phyloP scores from a whole-genome alignment of 2,329 filamentous ascomycete genomes.

The Fulvia fulva region DNA sequence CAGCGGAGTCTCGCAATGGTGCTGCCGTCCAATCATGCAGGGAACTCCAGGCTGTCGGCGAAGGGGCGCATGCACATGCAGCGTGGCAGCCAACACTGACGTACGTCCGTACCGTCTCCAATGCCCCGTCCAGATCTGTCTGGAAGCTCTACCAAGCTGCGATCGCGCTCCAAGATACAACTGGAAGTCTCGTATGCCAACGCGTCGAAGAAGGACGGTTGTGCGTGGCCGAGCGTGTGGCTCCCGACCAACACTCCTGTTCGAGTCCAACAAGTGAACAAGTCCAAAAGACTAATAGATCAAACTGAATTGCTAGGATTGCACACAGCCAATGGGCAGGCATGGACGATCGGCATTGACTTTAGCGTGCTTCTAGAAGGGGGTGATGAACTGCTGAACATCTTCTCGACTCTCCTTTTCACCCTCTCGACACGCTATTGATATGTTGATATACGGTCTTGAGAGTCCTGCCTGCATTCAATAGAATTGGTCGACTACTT shows the following conservation, averaged over 20 bases:
- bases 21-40: not conserved
- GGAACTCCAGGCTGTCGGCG: constrained; percentile 5
- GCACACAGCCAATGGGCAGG: too few species aligned
- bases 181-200: not conserved
- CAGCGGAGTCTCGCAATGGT: not conserved
- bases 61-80: too few species aligned
- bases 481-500: too few species aligned
- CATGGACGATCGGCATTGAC: not conserved
- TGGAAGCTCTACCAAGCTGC: not conserved
- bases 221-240: not conserved
- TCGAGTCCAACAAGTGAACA: too few species aligned
- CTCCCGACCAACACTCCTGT: not conserved
- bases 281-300: not conserved
- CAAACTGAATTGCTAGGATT: not conserved
- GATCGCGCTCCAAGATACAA: not conserved
- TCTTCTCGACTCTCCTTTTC: not conserved
- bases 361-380: not conserved
- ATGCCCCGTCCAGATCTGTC: not conserved
- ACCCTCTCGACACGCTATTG: too few species aligned
- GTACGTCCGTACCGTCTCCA: not conserved
- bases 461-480: too few species aligned
- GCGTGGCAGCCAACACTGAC: not conserved
- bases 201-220: not conserved
- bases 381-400: not conserved
- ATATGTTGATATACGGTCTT: too few species aligned